Percentiles rank a stretch among this genome's conserved stretches.
Conservation (phyloP, 2,329 filamentous ascomycete species). For the Aspergillus hortae region DNA sequence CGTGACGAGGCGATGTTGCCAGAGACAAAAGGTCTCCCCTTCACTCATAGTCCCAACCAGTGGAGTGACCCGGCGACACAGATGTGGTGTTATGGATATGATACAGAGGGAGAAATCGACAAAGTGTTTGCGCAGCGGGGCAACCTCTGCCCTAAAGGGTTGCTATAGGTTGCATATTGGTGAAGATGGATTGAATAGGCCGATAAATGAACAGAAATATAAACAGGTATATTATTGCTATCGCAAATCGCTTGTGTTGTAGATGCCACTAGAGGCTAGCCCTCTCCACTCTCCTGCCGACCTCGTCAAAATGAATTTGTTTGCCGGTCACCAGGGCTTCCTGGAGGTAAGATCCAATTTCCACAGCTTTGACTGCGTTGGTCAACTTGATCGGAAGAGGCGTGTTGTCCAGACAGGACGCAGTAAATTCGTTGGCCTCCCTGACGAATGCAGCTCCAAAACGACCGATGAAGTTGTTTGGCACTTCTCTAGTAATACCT, state of each 20-base stretch:
- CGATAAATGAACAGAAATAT: too few species aligned
- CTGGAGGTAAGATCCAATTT: conserved; percentile 57
- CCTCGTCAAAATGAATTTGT: conserved; percentile 57
- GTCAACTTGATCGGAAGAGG: conserved; percentile 54
- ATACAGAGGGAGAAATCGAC: conserved; percentile 40
- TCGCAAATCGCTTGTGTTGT: neutral
- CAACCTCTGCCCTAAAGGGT: neutral
- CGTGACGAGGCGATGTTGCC: conserved; percentile 41
- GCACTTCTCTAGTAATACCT: conserved; percentile 59
- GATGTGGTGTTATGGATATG: conserved; percentile 49
- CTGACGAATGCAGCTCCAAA: conserved; percentile 62
- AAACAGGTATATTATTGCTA: too few species aligned
- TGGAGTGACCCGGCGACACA: conserved; percentile 49
- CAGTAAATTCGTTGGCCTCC: conserved; percentile 62
- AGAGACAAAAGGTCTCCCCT: conserved; percentile 38
- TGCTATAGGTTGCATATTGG: neutral
- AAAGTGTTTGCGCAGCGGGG: conserved; percentile 20
- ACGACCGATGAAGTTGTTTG: conserved; percentile 59
- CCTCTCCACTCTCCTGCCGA: conserved; percentile 45
- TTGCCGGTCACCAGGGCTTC: conserved; percentile 52
- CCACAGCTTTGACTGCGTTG: conserved; percentile 56
- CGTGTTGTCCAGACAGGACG: conserved; percentile 54
- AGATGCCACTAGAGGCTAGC: conserved; percentile 18
- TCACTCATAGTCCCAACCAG: conserved; percentile 44
- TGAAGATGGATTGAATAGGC: neutral